Evolutionary conservation across 2,329 filamentous ascomycete species (phyloP), one percentile per base, ranked within the genome.

Genomic region (Rhinocladiella mackenziei): DNA sequence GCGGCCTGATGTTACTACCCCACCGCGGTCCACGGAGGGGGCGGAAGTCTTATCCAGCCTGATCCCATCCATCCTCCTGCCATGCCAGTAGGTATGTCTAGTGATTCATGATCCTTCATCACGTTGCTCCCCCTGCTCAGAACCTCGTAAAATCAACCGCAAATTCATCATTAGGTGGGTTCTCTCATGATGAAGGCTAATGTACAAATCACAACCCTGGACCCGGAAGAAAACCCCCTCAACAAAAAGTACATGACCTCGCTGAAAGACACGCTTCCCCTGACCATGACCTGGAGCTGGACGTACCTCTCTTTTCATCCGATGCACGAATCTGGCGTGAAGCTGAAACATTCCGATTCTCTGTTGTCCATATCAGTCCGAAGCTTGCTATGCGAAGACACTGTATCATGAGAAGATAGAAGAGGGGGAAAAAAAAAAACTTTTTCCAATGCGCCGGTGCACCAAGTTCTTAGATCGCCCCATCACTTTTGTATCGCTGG

Each of bases 161-260:
- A 31, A n/a, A 23, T 26, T 20, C 19, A 43, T 42, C 36, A 51
- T 47, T 45, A 45, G 29, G 28, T 39, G 19, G 35, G 34, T 43
- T 39, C 32, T 42, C 36, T 43, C 34, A 31, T 39, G 29, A 43
- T 43, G 30, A 37, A 39, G 28, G 39, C 50, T 52, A 49, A 46
- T 52, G 45, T 52, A 52, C 50, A 52, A 22, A 32, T 39, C 42
- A 26, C 15, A 41, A 29, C 36, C 43, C 36, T 23, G 36, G 43
- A 37, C 26, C 20, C 20, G 19, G 25, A 28, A 17, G 26, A 41
- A 17, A 19, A 33, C 28, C 31, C 31, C 18, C 52, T 7, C 5
- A 80, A 79, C 49, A 97, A 71, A 25, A 81, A 87, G 38, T 81
- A 74, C 89, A 96, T 96, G 60, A 96, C 88, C 65, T 95, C 89